Conservation (phyloP, 768 basidiomycete species). For the Suillus alpinus region DNA sequence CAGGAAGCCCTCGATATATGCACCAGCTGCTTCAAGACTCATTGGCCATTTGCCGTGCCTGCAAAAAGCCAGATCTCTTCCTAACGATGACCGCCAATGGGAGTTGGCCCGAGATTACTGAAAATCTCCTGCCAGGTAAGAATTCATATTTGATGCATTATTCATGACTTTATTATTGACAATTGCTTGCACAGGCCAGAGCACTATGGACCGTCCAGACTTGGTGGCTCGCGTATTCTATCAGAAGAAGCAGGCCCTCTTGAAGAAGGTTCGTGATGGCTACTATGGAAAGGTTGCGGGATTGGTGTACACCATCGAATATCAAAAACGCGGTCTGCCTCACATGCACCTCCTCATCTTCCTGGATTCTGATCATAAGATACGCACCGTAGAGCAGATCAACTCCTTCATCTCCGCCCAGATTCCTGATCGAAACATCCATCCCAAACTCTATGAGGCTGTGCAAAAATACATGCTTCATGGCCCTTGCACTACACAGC, state of each 20-base stretch:
- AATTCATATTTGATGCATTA: not conserved
- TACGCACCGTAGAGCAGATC: constrained; percentile 34
- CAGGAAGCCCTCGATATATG: constrained; percentile 44
- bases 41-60: constrained; percentile 41
- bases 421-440: constrained; percentile 38
- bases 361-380: constrained; percentile 31
- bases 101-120: constrained; percentile 43
- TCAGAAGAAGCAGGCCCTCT: constrained; percentile 35
- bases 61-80: constrained; percentile 41
- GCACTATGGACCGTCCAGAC: constrained; percentile 43
- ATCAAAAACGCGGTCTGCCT: constrained; percentile 55
- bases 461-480: constrained; percentile 46
- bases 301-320: constrained; percentile 52
- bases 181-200: constrained; percentile 22
- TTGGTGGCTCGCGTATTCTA: constrained; percentile 45
- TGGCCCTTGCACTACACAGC: constrained; percentile 33
- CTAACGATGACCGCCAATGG: constrained; percentile 55
- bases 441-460: constrained; percentile 39
- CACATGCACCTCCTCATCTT: constrained; percentile 53
- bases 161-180: not conserved
- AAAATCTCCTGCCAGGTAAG: constrained; percentile 33
- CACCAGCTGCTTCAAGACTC: constrained; percentile 42
- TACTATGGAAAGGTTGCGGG: constrained; percentile 43
- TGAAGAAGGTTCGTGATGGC: constrained; percentile 36
- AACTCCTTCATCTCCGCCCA: constrained; percentile 40